Evolutionary conservation across 2,329 filamentous ascomycete genomes (phyloP).

Genomic region (Alternaria dauci): DNA sequence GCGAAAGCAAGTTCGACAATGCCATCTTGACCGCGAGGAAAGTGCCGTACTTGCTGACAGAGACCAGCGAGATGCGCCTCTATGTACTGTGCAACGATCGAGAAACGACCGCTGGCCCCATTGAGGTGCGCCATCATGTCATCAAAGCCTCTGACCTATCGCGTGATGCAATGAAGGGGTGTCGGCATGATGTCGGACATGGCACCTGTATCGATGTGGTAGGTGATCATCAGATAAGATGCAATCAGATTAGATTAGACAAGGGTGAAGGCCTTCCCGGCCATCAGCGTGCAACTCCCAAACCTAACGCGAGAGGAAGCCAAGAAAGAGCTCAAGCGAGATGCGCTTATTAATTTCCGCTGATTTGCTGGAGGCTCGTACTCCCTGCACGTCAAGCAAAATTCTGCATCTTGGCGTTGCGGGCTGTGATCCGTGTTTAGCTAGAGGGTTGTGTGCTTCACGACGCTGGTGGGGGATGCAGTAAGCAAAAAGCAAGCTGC

Average conservation of each 20-base stretch:
- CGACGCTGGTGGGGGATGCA: neutral
- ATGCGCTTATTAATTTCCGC: neutral
- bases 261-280: neutral
- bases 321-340: neutral
- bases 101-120: neutral
- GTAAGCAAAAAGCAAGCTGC: neutral
- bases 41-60: neutral
- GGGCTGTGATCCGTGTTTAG: neutral
- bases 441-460: neutral
- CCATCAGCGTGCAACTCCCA: neutral
- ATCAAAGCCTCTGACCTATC: neutral
- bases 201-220: neutral
- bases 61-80: neutral
- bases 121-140: neutral
- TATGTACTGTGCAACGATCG: neutral
- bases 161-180: neutral
- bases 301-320: neutral
- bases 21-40: neutral
- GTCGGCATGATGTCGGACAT: slow-evolving; percentile 1
- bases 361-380: neutral
- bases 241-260: slow-evolving; percentile 7
- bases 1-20: neutral
- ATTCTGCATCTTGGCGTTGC: slow-evolving; percentile 1
- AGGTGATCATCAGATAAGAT: slow-evolving; percentile 10
- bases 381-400: slow-evolving; percentile 1